phyloP scores from a whole-genome alignment of 148 eudicot genomes.

The Gaultheria prostrata region DNA sequence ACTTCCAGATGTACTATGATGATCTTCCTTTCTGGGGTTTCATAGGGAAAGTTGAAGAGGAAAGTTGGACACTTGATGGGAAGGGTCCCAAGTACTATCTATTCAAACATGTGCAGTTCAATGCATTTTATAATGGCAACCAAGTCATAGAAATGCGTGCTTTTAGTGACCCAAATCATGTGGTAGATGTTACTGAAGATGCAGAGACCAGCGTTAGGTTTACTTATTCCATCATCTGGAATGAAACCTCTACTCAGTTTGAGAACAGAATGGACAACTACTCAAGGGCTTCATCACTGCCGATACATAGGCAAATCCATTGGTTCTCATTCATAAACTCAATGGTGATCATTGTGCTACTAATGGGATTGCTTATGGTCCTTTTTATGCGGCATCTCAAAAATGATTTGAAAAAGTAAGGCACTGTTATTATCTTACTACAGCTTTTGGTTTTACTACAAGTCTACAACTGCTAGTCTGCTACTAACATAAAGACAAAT shows the following conservation, averaged over 20 bases:
- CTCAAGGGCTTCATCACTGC: constrained; percentile 47
- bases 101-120: constrained; percentile 67
- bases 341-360: constrained; percentile 51
- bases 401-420: constrained; percentile 72
- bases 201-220: constrained; percentile 45
- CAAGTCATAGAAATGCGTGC: constrained; percentile 72
- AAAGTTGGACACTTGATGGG: constrained; percentile 25
- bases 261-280: constrained; percentile 64
- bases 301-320: constrained; percentile 49
- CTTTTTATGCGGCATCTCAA: constrained; percentile 60
- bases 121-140: constrained; percentile 54
- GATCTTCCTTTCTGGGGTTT: constrained; percentile 90
- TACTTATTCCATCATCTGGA: constrained; percentile 69
- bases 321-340: constrained; percentile 71
- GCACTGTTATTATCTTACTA: neutral
- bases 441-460: constrained; percentile 1
- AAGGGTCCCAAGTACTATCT: constrained; percentile 53
- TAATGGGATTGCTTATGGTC: constrained; percentile 52
- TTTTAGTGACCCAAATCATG: constrained; percentile 70
- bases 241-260: constrained; percentile 43
- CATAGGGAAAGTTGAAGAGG: constrained; percentile 71
- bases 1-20: constrained; percentile 76
- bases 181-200: constrained; percentile 65
- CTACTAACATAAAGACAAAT: neutral
- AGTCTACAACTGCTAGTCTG: neutral